Base-by-base conservation (phyloP, 2,329 filamentous ascomycete species). In the Aspergillus sclerotialis region DNA sequence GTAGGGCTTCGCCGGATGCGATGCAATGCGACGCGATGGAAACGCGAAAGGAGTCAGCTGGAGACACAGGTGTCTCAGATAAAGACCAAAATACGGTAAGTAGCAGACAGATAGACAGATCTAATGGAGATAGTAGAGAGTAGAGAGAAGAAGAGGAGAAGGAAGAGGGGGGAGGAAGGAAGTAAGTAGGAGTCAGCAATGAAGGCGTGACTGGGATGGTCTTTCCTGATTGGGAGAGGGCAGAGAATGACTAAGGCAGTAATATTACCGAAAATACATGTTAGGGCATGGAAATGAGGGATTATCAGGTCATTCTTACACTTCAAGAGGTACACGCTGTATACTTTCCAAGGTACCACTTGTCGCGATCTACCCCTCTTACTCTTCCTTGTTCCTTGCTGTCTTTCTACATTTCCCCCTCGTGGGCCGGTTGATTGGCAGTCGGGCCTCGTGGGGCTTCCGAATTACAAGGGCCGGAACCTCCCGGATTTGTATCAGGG, bases 391-490 rank as follows among this genome's bases (percentile, higher is more conserved):
- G 6, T 10, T 23, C 19, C 10, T 10, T 23, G 19, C 19, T 23
- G 19, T 10, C 19, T 10, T 10, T 23, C 19, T 23, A 6, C 19
- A 6, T 23, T 10, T 10, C 19, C 19, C 7, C 19, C 19, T 10
- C 19, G 39, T 49, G 46, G 45, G 10, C 40, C 32, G 24, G 30
- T 33, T 38, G 34, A 47, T 49, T 49, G 46, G 46, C 29, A 28
- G 30, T 14, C 35, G 31, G 33, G 27, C 28, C 16, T 30, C 18
- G 23, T 24, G 23, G 23, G 23, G n/a, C n/a, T n/a, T n/a, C n/a
- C n/a, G n/a, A n/a, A n/a, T n/a, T n/a, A n/a, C n/a, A n/a, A n/a
- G n/a, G n/a, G n/a, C n/a, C n/a, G n/a, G n/a, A n/a, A n/a, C n/a
- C n/a, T n/a, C n/a, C n/a, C n/a, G n/a, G n/a, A n/a, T n/a, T n/a